These are phyloP conservation scores for Lepidium didymum DNA, from an alignment of 345 rosid genomes.

Conservation along the genomic window DNA sequence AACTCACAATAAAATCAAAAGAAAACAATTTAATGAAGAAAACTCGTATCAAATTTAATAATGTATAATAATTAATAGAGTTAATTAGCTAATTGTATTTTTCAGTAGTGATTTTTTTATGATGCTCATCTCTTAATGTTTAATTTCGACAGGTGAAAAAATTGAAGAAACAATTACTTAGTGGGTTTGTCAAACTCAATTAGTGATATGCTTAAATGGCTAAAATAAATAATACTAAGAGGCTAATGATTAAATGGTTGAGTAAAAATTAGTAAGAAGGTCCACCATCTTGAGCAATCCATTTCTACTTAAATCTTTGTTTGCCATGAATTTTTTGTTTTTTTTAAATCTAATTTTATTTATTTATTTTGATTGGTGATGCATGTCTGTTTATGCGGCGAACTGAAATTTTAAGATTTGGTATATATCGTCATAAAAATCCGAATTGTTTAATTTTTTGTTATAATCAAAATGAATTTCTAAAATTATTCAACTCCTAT, in stretches of 20 bases:
- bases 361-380: neutral
- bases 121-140: constrained; percentile 1
- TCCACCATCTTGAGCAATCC: constrained; percentile 28
- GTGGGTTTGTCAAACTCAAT: constrained; percentile 11
- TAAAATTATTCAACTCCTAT: neutral
- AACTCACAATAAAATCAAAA: neutral
- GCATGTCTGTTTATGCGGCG: constrained; percentile 31
- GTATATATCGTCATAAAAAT: constrained; percentile 8
- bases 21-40: too few relatives aligned
- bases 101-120: neutral
- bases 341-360: too few relatives aligned
- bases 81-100: neutral
- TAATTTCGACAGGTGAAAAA: constrained; percentile 4
- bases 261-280: constrained; percentile 33
- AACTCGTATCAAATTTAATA: too few relatives aligned
- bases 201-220: constrained; percentile 24
- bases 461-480: neutral
- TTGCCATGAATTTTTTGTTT: constrained; percentile 22
- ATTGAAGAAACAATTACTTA: neutral
- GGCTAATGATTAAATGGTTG: constrained; percentile 33
- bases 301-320: constrained; percentile 29
- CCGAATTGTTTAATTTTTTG: neutral
- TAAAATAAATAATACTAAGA: constrained; percentile 2
- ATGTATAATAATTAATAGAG: too few relatives aligned
- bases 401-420: constrained; percentile 6